Evolutionary conservation across 148 eudicot genomes (phyloP), one percentile per base, ranked within the genome.

Genomic region (Rhododendron ovatum): DNA sequence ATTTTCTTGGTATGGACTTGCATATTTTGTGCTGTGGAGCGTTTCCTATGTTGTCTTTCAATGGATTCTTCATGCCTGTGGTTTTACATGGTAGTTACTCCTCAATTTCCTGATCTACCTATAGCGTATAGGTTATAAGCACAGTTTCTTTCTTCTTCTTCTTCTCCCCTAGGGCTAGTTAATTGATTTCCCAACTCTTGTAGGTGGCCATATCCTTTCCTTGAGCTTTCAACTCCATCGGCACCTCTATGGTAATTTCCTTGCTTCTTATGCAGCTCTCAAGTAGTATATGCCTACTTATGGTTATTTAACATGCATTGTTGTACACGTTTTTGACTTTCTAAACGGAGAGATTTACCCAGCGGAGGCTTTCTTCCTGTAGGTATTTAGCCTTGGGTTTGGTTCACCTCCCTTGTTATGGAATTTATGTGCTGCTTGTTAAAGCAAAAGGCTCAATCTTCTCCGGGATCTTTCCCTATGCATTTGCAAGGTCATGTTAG

Each of bases 151-250:
- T 39, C 39, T n/a, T 37, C 14, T 59, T 47, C 18, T 10, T 17
- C n/a, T 1, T 1, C 43, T 1, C 8, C n/a, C 18, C 10, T 13
- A 26, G 28, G 18, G 20, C 10, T 59, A 35, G 43, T 48, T 2
- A 65, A 47, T 37, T 20, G 80, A 39, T 10, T 69, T 84, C 47
- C 10, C 50, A 67, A 47, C 13, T 84, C 15, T 55, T 86, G 89
- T 88, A 96, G 98, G 98, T 96, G 99, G 99, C 99, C 99, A 47
- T 96, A 96, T 87, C 99, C 99, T 37, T 96, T 96, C 89, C 92
- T 96, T 9, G 99, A 96, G 80, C 94, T 96, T 80, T 76, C 94
- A 57, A 95, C 93, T 65, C 96, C 98, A 37, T 90, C 86, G 90
- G 99, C 99, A 7, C 99, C 99, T 61, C 77, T 94, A 37, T 96